Percentiles rank a stretch among this genome's conserved stretches.
Conservation (phyloP, 2,329 filamentous ascomycete species). For the Colletotrichum sp. region DNA sequence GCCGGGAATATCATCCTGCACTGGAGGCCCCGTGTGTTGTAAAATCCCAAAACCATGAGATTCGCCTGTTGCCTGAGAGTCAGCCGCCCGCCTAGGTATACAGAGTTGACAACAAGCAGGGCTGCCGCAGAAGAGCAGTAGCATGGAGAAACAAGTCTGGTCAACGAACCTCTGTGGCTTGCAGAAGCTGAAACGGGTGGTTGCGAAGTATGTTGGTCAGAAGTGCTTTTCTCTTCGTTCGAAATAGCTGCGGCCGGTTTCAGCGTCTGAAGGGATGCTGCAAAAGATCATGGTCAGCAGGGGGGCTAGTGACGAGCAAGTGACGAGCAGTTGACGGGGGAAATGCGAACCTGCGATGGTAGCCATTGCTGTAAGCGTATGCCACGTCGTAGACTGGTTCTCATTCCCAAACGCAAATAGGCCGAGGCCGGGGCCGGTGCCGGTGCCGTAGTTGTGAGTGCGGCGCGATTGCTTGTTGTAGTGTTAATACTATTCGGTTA, state of each 20-base stretch:
- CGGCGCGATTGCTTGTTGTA: not conserved
- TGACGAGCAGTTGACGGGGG: not conserved
- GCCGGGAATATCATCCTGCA: constrained; percentile 26
- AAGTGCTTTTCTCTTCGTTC: not conserved
- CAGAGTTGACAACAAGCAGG: not conserved
- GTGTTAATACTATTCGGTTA: not conserved
- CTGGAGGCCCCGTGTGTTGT: constrained; percentile 23
- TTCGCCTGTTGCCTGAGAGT: not conserved
- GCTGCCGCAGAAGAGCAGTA: not conserved
- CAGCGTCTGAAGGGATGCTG: not conserved
- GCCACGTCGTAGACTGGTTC: not conserved
- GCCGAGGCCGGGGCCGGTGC: not conserved
- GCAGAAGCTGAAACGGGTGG: not conserved
- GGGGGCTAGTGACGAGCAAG: too few relatives aligned
- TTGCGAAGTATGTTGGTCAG: not conserved
- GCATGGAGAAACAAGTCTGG: not conserved
- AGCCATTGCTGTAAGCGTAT: not conserved
- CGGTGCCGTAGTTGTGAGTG: not conserved
- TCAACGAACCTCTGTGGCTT: not conserved
- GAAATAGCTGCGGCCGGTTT: not conserved
- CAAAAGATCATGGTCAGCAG: not conserved
- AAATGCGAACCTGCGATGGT: constrained; percentile 1
- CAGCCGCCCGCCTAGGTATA: not conserved
- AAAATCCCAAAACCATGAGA: constrained; percentile 21
- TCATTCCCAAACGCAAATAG: not conserved